Percentiles rank a stretch among this genome's conserved stretches.
Evolutionary conservation across 805 yeast species (phyloP).

Genomic region (Schizosaccharomyces lindneri): DNA sequence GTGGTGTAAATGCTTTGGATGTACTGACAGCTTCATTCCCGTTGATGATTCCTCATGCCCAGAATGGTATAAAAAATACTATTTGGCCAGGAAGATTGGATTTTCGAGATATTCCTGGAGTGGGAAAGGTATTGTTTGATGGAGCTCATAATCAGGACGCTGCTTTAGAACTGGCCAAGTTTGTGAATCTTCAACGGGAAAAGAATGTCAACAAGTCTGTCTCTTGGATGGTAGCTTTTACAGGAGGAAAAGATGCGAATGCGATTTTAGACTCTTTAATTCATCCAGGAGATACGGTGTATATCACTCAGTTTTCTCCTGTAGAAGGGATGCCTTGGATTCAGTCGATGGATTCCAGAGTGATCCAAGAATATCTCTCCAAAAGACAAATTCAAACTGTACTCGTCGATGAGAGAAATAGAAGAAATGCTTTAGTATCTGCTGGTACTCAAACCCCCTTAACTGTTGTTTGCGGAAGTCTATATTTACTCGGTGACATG

Average conservation of each 20-base stretch:
- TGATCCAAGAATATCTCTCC: constrained; percentile 10
- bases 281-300: constrained; percentile 26
- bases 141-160: constrained; percentile 95
- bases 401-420: too few relatives aligned
- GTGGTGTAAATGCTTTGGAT: constrained; percentile 24
- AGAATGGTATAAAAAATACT: constrained; percentile 15
- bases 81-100: constrained; percentile 97
- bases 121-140: constrained; percentile 60
- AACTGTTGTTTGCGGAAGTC: constrained; percentile 36
- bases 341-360: constrained; percentile 18
- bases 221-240: constrained; percentile 45
- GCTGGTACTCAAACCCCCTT: too few relatives aligned
- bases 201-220: constrained; percentile 14
- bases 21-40: background rate
- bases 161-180: constrained; percentile 42
- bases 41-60: background rate
- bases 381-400: background rate
- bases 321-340: constrained; percentile 96
- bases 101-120: constrained; percentile 61
- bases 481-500: constrained; percentile 40
- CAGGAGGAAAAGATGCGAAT: constrained; percentile 40
- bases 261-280: constrained; percentile 29
- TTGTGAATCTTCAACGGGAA: constrained; percentile 15
- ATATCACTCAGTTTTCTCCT: constrained; percentile 35
- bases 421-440: too few relatives aligned